Percentiles rank a stretch among this genome's conserved stretches.
Conservation (phyloP, 176 grass and related monocot species). For the Musa schizocarpa region DNA sequence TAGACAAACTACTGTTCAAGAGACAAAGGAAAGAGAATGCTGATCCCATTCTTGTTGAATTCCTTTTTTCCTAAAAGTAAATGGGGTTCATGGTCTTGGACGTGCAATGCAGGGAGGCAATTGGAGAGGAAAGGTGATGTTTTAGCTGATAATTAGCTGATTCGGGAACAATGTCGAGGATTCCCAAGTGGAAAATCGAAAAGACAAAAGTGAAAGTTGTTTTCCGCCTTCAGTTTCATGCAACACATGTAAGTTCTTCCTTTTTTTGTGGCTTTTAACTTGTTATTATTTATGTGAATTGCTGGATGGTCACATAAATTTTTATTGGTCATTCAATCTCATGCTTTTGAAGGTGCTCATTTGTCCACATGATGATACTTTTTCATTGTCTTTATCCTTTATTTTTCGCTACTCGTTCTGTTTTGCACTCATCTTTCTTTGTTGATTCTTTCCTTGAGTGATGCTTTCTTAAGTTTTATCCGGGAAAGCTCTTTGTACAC, state of each 20-base stretch:
- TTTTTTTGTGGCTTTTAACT: conserved; percentile 6
- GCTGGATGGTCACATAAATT: conserved; percentile 9
- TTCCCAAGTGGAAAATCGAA: conserved; percentile 92
- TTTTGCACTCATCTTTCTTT: neutral
- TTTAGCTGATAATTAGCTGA: conserved; percentile 27
- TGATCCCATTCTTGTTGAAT: neutral
- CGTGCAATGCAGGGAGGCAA: conserved; percentile 22
- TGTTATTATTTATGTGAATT: conserved; percentile 27
- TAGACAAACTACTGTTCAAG: neutral
- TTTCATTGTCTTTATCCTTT: neutral
- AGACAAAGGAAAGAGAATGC: neutral
- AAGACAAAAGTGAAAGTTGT: conserved; percentile 97
- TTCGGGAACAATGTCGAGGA: conserved; percentile 66
- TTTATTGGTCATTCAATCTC: neutral
- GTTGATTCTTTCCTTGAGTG: conserved; percentile 6
- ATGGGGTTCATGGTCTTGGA: conserved; percentile 16
- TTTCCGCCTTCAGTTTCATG: conserved; percentile 93
- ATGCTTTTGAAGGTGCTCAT: neutral
- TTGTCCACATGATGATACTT: neutral
- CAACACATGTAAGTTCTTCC: conserved; percentile 73
- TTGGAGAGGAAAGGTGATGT: conserved; percentile 21
- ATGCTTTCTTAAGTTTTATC: conserved; percentile 2
- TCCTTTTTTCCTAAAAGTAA: conserved; percentile 15
- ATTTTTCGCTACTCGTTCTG: neutral
- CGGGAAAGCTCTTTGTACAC: neutral